Conservation (phyloP, 1,284 basidiomycete genomes). For the Vanrija humicola region DNA sequence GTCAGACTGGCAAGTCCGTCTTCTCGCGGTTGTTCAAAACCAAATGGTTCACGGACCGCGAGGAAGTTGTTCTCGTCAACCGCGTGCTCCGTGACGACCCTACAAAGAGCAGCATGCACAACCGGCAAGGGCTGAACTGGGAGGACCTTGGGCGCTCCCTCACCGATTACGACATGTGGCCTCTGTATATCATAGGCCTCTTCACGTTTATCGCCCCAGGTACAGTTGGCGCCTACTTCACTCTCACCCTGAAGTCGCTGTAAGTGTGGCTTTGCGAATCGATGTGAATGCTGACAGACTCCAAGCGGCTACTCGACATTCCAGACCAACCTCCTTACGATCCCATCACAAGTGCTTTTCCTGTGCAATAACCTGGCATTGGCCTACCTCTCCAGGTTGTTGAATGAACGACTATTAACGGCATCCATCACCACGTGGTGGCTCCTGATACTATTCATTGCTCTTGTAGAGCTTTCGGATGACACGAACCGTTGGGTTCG, state of each 20-base stretch:
- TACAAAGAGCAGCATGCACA: conserved; percentile 45
- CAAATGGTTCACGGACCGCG: conserved; percentile 50
- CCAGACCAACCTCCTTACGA: conserved; percentile 45
- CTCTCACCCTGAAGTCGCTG: conserved; percentile 12
- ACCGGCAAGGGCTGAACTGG: conserved; percentile 44
- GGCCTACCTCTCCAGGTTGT: conserved; percentile 23
- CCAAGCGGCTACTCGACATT: conserved; percentile 41
- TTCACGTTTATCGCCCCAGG: conserved; percentile 18
- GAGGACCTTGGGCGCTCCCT: conserved; percentile 31
- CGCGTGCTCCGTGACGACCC: conserved; percentile 51
- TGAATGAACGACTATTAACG: conserved; percentile 26
- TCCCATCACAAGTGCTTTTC: conserved; percentile 36
- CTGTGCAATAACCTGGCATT: conserved; percentile 38
- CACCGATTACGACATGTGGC: conserved; percentile 49
- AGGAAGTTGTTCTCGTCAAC: conserved; percentile 52
- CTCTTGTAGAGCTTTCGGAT: conserved; percentile 23
- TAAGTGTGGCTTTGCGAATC: too few species aligned
- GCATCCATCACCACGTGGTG: conserved; percentile 24
- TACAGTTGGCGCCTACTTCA: conserved; percentile 35
- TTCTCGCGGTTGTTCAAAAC: conserved; percentile 20
- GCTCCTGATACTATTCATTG: conserved; percentile 32
- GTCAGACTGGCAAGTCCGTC: conserved; percentile 35
- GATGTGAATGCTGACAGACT: too few species aligned
- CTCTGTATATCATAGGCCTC: conserved; percentile 45
- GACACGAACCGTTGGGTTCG: conserved; percentile 19